Evolutionary conservation across 2,329 filamentous ascomycete species (phyloP), one percentile per base, ranked within the genome.

Genomic region (Aspergillus clavatus): DNA sequence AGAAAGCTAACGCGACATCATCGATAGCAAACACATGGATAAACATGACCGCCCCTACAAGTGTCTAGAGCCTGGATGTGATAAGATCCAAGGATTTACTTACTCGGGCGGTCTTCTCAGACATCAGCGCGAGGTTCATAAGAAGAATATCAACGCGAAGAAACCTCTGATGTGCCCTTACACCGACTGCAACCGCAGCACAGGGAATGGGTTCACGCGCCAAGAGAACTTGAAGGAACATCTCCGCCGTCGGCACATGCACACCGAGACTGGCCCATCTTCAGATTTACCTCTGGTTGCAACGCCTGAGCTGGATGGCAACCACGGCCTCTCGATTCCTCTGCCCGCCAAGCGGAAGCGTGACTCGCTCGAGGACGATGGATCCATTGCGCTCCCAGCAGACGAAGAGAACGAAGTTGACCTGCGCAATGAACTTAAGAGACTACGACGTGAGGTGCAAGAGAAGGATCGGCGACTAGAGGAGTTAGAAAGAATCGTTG

Each of bases 181-280:
- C 59, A 68, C 75, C 28, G 89, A 88, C 62, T 97, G 91, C 77
- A 95, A 95, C 66, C 85, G 91, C 28, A 87, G 89, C 60, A 83
- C 81, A 0, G 90, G 89, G 51, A 87, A 89, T 59, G 89, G 89
- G 18, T 97, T 97, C 66, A 94, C 90, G 7, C 82, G 91, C 40
- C 87, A 90, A 61, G 91, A 97, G 70, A 97, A 97, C 59, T 76
- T 96, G 3, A 89, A 91, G 62, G 91, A 97, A 69, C 91, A 97
- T 68, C 74, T 96, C 14, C 86, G 91, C 16, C 83, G 91, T 21
- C 87, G 94, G n/a, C 91, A 97, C 64, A 84, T 79, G 33, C 75
- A 76, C 45, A 61, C 52, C 1, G 67, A 68, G 24, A 66, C 63
- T 31, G 62, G 59, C 2, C 50, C 58, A 14, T 53, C 60, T 7